A percentile compares a stretch with the other conserved stretches of the same genome.
phyloP scores from a whole-genome alignment of 345 rosid genomes.

The Citrus sp. region DNA sequence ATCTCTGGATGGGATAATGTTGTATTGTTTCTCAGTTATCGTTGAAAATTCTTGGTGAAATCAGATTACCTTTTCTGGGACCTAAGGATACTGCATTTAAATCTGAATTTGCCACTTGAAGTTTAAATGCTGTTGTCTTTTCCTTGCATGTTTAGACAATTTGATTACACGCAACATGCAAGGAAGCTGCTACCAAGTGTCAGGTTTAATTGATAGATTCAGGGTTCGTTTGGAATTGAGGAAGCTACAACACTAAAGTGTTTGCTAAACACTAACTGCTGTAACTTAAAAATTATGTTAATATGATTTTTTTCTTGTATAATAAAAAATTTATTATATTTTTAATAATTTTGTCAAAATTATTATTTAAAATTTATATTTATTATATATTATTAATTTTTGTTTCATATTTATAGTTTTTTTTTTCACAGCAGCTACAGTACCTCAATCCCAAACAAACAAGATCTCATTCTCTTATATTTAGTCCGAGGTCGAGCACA shows the following conservation, averaged over 20 bases:
- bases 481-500: background rate
- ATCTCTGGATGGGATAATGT: background rate
- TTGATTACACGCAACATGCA: background rate
- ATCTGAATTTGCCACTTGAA: background rate
- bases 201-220: background rate
- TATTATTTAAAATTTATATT: no score
- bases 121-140: background rate
- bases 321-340: no score
- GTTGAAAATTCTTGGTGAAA: background rate
- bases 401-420: no score
- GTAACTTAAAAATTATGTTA: no score
- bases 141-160: background rate
- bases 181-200: background rate
- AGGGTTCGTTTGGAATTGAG: no score
- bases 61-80: background rate
- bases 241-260: no score
- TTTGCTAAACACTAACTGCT: rapidly evolving
- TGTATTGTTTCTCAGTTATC: background rate
- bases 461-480: background rate
- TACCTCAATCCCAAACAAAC: rapidly evolving
- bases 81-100: background rate
- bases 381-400: no score
- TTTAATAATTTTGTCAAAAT: no score
- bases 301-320: no score
- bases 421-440: no score